Percentiles rank a stretch among this genome's conserved stretches.
phyloP scores from a whole-genome alignment of 2,329 filamentous ascomycete species.

The Dothideomycetes sp. region DNA sequence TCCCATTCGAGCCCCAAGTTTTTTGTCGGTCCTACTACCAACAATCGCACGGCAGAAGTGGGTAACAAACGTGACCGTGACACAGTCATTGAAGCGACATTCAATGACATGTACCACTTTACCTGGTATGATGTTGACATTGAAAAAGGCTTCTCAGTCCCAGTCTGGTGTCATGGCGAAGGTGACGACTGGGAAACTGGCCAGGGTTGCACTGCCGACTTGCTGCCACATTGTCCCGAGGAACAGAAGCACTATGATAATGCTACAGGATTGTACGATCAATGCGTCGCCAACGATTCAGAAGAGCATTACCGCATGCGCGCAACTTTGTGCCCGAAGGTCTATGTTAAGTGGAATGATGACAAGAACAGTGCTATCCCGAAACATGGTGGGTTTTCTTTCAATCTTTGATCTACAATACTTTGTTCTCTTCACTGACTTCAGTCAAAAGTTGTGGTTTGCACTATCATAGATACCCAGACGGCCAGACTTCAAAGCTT shows the following conservation, averaged over 20 bases:
- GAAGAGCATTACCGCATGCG: neutral
- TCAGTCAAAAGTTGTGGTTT: too few species aligned
- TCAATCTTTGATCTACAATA: too few species aligned
- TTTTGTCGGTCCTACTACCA: conserved; percentile 1
- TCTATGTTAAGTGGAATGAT: conserved; percentile 1
- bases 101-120: neutral
- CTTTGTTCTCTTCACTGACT: too few species aligned
- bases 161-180: conserved; percentile 11
- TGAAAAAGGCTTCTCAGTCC: conserved; percentile 10
- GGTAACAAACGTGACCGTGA: conserved; percentile 2
- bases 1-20: neutral
- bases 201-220: conserved; percentile 6
- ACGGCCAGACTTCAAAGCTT: too few species aligned
- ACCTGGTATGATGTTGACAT: conserved; percentile 12
- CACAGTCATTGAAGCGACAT: conserved; percentile 4
- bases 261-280: neutral
- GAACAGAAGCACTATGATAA: conserved; percentile 1
- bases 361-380: too few species aligned
- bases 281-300: neutral
- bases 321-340: neutral
- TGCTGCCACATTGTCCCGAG: conserved; percentile 6
- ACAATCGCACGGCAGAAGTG: neutral
- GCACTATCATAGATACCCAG: too few species aligned
- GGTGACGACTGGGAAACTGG: neutral
- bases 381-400: too few species aligned